A percentile compares a stretch with the other conserved stretches of the same genome.
Conservation (phyloP, 805 yeast species). For the Suhomyces pyralidae region DNA sequence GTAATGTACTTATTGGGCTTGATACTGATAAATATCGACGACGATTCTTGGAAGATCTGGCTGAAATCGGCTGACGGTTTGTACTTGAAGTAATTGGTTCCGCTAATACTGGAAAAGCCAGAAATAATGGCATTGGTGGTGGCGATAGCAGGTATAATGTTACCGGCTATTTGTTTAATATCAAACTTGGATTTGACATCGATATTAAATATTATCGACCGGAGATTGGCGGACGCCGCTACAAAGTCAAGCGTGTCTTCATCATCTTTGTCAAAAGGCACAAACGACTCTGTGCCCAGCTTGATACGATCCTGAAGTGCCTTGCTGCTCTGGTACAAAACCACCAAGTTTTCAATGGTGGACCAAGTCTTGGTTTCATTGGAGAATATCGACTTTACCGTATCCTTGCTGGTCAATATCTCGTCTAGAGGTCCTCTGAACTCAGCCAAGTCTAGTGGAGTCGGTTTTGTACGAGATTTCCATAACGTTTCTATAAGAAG, state of each 20-base stretch:
- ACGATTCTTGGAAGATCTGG: slow-evolving; percentile 15
- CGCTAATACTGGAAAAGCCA: slow-evolving; percentile 77
- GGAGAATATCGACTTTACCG: slow-evolving; percentile 11
- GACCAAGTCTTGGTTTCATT: slow-evolving; percentile 56
- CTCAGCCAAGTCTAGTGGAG: slow-evolving; percentile 46
- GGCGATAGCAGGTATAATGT: slow-evolving; percentile 97
- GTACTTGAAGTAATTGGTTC: slow-evolving; percentile 50
- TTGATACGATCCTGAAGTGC: slow-evolving; percentile 49
- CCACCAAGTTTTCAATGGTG: slow-evolving; percentile 57
- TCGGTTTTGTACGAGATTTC: slow-evolving; percentile 70
- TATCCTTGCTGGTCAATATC: slow-evolving; percentile 14
- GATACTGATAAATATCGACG: slow-evolving; percentile 38
- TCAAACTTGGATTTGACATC: slow-evolving; percentile 76
- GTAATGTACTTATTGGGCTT: slow-evolving; percentile 63
- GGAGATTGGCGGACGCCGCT: slow-evolving; percentile 75
- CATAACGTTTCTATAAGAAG: slow-evolving; percentile 70
- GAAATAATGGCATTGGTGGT: slow-evolving; percentile 96
- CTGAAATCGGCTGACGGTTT: slow-evolving; percentile 26
- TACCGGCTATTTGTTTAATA: slow-evolving; percentile 93
- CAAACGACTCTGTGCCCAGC: slow-evolving; percentile 27
- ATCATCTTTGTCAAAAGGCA: slow-evolving; percentile 92
- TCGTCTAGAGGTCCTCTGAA: slow-evolving; percentile 13
- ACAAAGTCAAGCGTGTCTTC: slow-evolving; percentile 88
- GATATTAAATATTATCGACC: slow-evolving; percentile 69
- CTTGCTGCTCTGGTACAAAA: slow-evolving; percentile 49